phyloP scores from a whole-genome alignment of 169 alveolate species.

The Eimeria sp. region DNA sequence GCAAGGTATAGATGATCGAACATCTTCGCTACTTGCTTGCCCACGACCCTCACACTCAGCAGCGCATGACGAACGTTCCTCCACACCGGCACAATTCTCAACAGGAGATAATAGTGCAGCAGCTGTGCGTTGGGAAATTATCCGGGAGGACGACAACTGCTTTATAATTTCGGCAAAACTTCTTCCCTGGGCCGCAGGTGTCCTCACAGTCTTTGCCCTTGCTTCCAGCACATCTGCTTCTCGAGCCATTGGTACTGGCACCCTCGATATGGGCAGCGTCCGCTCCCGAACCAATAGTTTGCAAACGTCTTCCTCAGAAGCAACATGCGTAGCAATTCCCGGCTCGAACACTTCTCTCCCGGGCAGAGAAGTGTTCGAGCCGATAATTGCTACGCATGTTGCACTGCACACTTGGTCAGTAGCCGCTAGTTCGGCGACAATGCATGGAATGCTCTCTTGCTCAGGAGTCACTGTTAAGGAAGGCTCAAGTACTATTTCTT shows the following conservation, averaged over 20 bases:
- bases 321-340: background rate
- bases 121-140: background rate
- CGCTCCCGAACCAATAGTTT: background rate
- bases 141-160: conserved; percentile 4
- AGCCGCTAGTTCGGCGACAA: background rate
- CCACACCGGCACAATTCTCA: background rate
- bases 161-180: background rate
- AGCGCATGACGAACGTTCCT: background rate
- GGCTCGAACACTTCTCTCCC: background rate
- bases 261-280: background rate
- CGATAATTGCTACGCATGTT: background rate
- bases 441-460: background rate
- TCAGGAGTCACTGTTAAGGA: background rate
- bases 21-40: background rate
- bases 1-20: background rate
- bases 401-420: background rate
- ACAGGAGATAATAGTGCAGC: background rate
- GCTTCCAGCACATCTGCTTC: background rate
- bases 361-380: background rate
- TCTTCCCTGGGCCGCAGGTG: background rate
- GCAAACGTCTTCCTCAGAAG: background rate
- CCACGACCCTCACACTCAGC: background rate
- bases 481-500: background rate
- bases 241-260: background rate
- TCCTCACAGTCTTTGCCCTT: background rate